Evolutionary conservation across 2,329 filamentous ascomycete genomes (phyloP).

Genomic region (Neonectria coccinea): DNA sequence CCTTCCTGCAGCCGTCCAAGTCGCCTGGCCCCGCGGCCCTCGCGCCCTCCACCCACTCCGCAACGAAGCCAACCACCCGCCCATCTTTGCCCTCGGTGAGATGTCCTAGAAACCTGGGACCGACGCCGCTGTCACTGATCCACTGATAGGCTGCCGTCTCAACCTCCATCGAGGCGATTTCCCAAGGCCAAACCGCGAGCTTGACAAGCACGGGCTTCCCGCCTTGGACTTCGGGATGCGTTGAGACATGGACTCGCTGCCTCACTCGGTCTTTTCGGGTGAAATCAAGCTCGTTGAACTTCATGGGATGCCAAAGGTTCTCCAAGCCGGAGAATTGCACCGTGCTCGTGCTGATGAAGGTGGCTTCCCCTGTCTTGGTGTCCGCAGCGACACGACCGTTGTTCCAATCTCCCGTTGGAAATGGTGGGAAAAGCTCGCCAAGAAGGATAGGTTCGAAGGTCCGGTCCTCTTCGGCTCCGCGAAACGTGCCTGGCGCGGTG

Average conservation of each 20-base stretch:
- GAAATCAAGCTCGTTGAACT: conserved; percentile 44
- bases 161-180: conserved; percentile 39
- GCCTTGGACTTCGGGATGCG: conserved; percentile 38
- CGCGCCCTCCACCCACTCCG: conserved; percentile 40
- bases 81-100: conserved; percentile 44
- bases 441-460: conserved; percentile 45
- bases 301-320: conserved; percentile 40
- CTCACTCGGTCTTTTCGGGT: conserved; percentile 37
- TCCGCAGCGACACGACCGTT: conserved; percentile 35
- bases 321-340: conserved; percentile 32
- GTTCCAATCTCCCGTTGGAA: conserved; percentile 45
- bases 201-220: conserved; percentile 45
- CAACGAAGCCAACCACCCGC: conserved; percentile 45
- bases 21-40: conserved; percentile 40
- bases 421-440: conserved; percentile 41
- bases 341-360: conserved; percentile 38
- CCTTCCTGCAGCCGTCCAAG: conserved; percentile 39
- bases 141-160: conserved; percentile 47
- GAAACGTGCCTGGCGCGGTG: conserved; percentile 42
- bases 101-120: conserved; percentile 48
- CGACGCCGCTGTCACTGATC: conserved; percentile 40
- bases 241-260: conserved; percentile 42
- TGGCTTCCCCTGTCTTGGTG: conserved; percentile 31
- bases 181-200: conserved; percentile 45
- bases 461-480: conserved; percentile 40